Evolutionary conservation across 331 rosid species (phyloP), one percentile per base, ranked within the genome.

Genomic region (Pyrus hybrid): DNA sequence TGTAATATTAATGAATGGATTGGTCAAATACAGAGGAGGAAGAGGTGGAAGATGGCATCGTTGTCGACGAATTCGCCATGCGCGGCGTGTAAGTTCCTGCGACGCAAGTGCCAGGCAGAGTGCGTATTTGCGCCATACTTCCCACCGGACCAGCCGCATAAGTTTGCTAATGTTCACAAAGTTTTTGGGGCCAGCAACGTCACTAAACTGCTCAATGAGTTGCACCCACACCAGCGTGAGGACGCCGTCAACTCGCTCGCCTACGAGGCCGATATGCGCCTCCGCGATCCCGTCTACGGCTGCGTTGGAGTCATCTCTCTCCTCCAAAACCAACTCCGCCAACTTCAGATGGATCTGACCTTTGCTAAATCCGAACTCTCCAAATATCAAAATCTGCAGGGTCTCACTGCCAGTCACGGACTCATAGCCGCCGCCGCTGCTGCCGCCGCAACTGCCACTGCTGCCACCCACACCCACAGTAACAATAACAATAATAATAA

Each of bases 251-350:
- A 94, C 74, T 94, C 98, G 14, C 94, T 94, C 0, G 98, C 98
- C 22, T 94, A 91, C 67, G 97, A 94, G 77, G 97, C 97, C 0
- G 98, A 94, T 58, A 94, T 91, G 98, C 85, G 98, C 17, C 97
- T 94, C 68, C 97, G 98, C 0, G 98, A 94, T 35, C 98, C 97
- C 9, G 95, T 94, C n/a, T 94, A 94, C 66, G 98, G 98, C 32
- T 91, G 97, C 71, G 97, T 94, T 0, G 96, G 98, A 7, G 97
- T 94, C 21, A 94, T 94, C 77, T 94, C 98, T 2, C 95, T 94
- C 63, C 93, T 94, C 25, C 98, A 94, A 37, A 97, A 91, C 81
- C 96, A 94, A 62, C 97, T 94, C 57, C 96, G 93, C 21, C 96
- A 94, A 28, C 97, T 94, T 43, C 98, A 94, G 47, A 86, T 90